Evolutionary conservation across 169 alveolate species (phyloP), one percentile per base, ranked within the genome.

Genomic region (Eimeria maxima): DNA sequence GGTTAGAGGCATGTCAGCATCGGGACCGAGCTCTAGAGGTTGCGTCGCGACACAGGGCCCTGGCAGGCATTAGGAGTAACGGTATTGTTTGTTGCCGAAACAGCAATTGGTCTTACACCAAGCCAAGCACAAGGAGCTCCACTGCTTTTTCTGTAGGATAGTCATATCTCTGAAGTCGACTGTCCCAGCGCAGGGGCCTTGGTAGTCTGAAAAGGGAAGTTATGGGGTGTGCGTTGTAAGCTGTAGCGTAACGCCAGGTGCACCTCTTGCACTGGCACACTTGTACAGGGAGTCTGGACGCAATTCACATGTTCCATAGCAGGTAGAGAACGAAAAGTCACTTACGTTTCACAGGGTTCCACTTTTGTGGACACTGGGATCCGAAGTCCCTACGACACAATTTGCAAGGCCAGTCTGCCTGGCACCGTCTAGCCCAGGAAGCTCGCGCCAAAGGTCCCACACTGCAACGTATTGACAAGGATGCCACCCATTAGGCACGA

Each of bases 341-440:
- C 93, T 42, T 60, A 87, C 93, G 38, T 42, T 69, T 14, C 60
- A 63, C 93, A 29, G 93, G 81, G 65, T 8, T 63, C 93, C 93
- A 87, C n/a, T 42, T 63, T 44, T 57, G 78, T 57, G 93, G 93
- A 38, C 93, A 87, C 60, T 87, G 93, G 42, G 50, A 69, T 42
- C 93, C 93, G 65, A 87, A 87, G 42, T 63, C 81, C 63, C 93
- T 60, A 22, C 29, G 27, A 27, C 93, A 87, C 65, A 87, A 22
- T 63, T 87, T 87, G 93, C 93, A 87, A 33, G 93, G 93, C 93
- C 93, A 87, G 27, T 87, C 83, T 24, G 93, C 93, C 18, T 63
- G 81, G 67, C 93, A 87, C 67, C 93, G 24, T 60, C 93, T 63
- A 14, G 93, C 93, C 93, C 93, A 87, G 16, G 93, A 57, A 16